Percentiles rank a stretch among this genome's conserved stretches.
phyloP scores from a whole-genome alignment of 2,329 filamentous ascomycete species.

The Colletotrichum incanum region DNA sequence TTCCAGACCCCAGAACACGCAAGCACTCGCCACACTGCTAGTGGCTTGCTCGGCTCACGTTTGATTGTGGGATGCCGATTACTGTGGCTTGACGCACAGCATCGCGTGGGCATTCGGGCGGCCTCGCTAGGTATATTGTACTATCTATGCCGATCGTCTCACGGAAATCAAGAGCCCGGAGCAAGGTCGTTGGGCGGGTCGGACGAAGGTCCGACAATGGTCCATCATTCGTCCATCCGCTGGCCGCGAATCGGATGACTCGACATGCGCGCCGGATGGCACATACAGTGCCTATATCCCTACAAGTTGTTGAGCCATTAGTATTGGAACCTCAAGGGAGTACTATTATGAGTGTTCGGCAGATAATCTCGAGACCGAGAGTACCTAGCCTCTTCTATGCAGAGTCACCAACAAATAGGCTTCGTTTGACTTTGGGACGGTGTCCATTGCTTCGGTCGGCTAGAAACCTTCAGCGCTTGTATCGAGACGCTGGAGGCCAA shows the following conservation, averaged over 20 bases:
- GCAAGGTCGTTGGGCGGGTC: background rate
- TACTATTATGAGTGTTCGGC: background rate
- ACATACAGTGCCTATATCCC: background rate
- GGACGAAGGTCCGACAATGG: background rate
- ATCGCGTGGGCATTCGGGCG: constrained; percentile 17
- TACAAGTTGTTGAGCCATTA: background rate
- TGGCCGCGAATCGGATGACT: constrained; percentile 10
- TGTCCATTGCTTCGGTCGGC: constrained; percentile 9
- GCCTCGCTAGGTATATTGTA: constrained; percentile 30
- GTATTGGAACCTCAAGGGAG: background rate
- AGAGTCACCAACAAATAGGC: background rate
- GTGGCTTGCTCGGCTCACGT: constrained; percentile 21
- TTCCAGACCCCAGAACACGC: constrained; percentile 36
- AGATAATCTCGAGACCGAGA: background rate
- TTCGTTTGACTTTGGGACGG: constrained; percentile 5
- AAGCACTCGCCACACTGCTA: constrained; percentile 42
- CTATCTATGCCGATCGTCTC: constrained; percentile 21
- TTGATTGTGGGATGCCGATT: constrained; percentile 17
- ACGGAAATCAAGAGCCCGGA: background rate
- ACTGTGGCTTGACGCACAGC: constrained; percentile 37
- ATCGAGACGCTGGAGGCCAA: background rate
- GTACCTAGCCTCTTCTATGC: background rate
- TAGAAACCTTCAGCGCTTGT: background rate
- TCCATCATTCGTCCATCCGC: constrained; percentile 11
- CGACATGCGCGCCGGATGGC: background rate